These are phyloP conservation scores for Penicillium coffeae DNA, from an alignment of 495 filamentous ascomycete genomes.

Conservation along the genomic window DNA sequence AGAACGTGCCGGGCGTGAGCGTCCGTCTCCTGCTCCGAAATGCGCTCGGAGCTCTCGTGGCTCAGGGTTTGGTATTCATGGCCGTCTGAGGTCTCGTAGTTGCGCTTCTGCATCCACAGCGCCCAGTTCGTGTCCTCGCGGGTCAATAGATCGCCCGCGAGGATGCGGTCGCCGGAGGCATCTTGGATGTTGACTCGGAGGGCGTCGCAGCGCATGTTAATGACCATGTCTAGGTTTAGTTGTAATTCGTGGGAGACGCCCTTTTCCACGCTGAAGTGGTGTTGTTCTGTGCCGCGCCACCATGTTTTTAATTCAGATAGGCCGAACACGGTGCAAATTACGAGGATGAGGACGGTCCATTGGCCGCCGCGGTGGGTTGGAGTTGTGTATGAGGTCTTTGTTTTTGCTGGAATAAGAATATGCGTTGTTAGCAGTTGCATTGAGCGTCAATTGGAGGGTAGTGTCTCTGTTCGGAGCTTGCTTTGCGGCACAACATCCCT, in stretches of 20 bases:
- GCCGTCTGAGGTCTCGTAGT: slow-evolving; percentile 58
- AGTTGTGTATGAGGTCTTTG: slow-evolving; percentile 86
- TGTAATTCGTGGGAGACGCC: slow-evolving; percentile 81
- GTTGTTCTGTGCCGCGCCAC: slow-evolving; percentile 76
- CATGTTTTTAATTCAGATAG: slow-evolving; percentile 74
- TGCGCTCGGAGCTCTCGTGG: slow-evolving; percentile 40
- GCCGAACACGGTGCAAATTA: slow-evolving; percentile 67
- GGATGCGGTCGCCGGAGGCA: slow-evolving; percentile 83
- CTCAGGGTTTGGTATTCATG: slow-evolving; percentile 52
- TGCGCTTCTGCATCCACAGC: slow-evolving; percentile 74
- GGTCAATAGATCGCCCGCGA: slow-evolving; percentile 70
- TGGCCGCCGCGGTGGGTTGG: slow-evolving; percentile 80
- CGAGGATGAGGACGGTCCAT: slow-evolving; percentile 81
- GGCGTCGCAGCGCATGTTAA: slow-evolving; percentile 85
- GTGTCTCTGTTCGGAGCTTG: background rate
- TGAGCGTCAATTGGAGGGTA: background rate
- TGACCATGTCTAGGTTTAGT: slow-evolving; percentile 91
- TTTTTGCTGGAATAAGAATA: slow-evolving; percentile 66
- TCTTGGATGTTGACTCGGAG: slow-evolving; percentile 98
- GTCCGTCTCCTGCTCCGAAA: slow-evolving; percentile 48
- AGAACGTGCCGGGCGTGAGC: slow-evolving; percentile 51
- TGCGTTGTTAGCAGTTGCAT: slow-evolving; percentile 1
- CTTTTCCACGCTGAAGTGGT: slow-evolving; percentile 93
- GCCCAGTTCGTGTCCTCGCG: slow-evolving; percentile 75
- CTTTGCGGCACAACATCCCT: background rate